Percentiles rank a stretch among this genome's conserved stretches.
Conservation (phyloP, 2,329 filamentous ascomycete genomes). For the Ophiostoma himal-ulmi region DNA sequence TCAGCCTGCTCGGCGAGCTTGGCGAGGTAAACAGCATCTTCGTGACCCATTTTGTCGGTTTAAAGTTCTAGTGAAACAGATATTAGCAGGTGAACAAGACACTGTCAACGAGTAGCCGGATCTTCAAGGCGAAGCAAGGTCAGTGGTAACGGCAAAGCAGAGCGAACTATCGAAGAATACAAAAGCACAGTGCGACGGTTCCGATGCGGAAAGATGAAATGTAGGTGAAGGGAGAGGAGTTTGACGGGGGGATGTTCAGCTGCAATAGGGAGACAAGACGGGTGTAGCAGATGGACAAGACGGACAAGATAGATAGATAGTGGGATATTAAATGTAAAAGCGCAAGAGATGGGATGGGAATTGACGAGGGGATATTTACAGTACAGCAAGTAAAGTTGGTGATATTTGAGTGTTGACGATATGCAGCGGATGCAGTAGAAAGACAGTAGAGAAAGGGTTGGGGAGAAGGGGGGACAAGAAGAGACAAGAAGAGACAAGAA, state of each 20-base stretch:
- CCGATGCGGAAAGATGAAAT: not conserved
- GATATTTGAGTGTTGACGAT: constrained; percentile 19
- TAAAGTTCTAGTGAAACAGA: constrained; percentile 27
- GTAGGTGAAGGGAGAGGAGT: not conserved
- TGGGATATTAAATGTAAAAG: not conserved
- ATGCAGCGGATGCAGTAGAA: constrained; percentile 17
- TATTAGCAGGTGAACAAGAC: constrained; percentile 13
- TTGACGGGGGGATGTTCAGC: not conserved
- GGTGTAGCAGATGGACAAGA: not conserved
- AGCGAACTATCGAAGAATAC: not conserved
- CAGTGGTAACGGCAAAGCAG: not conserved
- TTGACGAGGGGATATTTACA: constrained; percentile 11
- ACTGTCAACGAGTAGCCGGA: not conserved
- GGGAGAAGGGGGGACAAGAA: constrained; percentile 4
- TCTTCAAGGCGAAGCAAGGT: not conserved
- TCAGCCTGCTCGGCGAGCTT: constrained; percentile 99
- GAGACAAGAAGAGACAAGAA: constrained; percentile 3
- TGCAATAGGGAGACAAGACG: constrained; percentile 6
- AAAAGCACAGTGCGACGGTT: not conserved
- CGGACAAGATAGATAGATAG: not conserved
- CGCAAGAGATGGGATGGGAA: not conserved
- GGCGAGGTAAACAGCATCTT: constrained; percentile 98
- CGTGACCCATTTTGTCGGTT: constrained; percentile 83
- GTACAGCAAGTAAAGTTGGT: constrained; percentile 12
- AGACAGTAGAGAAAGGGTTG: constrained; percentile 16